Conservation (phyloP, 257 asterid species). For the Verbena officinalis region DNA sequence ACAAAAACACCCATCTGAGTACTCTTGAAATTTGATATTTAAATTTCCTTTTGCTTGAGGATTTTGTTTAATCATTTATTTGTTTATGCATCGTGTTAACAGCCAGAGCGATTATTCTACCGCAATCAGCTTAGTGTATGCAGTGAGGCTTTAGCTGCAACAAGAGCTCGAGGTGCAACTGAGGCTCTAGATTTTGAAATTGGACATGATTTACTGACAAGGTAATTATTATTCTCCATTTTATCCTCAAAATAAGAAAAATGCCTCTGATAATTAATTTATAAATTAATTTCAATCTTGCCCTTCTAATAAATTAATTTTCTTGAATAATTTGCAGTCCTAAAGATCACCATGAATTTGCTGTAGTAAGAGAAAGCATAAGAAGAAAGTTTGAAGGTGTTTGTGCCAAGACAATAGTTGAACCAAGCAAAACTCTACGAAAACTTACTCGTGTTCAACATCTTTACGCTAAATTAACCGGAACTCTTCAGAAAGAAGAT, state of each 20-base stretch:
- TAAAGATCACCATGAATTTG: slow-evolving; percentile 90
- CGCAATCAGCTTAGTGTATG: slow-evolving; percentile 63
- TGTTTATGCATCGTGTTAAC: slow-evolving; percentile 30
- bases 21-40: no score
- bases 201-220: slow-evolving; percentile 87
- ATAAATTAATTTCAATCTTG: no score
- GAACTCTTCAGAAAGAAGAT: slow-evolving; percentile 68
- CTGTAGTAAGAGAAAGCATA: slow-evolving; percentile 85
- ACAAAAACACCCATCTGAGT: no score
- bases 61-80: slow-evolving; percentile 15
- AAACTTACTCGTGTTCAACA: slow-evolving; percentile 90
- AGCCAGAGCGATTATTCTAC: slow-evolving; percentile 96
- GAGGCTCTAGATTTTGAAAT: slow-evolving; percentile 74
- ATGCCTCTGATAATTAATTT: no score
- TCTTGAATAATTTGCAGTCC: slow-evolving; percentile 46
- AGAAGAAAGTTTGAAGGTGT: slow-evolving; percentile 77
- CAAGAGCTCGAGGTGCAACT: slow-evolving; percentile 88
- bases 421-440: slow-evolving; percentile 82
- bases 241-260: slow-evolving; percentile 9
- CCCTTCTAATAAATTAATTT: slow-evolving; percentile 1
- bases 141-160: slow-evolving; percentile 98
- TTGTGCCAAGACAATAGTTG: slow-evolving; percentile 60
- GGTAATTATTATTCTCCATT: slow-evolving; percentile 44
- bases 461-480: slow-evolving; percentile 84
- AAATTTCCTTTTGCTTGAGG: not conserved